A percentile compares a stretch with the other conserved stretches of the same genome.
Evolutionary conservation across 2,329 filamentous ascomycete genomes (phyloP).

Genomic region (Talaromyces atroroseus): DNA sequence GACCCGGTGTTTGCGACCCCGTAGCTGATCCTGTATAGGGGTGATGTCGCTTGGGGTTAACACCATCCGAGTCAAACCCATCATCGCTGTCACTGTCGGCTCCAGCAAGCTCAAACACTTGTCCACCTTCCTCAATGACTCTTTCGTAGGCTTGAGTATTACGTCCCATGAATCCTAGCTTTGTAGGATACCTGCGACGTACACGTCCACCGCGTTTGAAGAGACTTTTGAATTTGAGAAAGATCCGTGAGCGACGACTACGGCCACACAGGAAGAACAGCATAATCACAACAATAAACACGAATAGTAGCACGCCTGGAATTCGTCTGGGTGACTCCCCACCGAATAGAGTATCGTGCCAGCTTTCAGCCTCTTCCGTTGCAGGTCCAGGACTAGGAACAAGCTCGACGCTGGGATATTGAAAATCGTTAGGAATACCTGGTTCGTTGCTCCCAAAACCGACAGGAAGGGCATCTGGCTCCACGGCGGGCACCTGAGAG

Average conservation of each 20-base stretch:
- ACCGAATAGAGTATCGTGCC: conserved; percentile 59
- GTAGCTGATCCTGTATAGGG: conserved; percentile 22
- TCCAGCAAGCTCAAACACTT: conserved; percentile 72
- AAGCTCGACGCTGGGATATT: conserved; percentile 55
- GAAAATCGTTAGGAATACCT: conserved; percentile 69
- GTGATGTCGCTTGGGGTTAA: conserved; percentile 44
- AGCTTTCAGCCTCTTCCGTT: conserved; percentile 45
- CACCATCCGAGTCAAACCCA: conserved; percentile 51
- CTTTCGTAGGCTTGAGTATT: conserved; percentile 63
- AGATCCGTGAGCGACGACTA: conserved; percentile 62
- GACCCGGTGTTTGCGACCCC: conserved; percentile 24
- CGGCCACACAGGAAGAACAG: conserved; percentile 72
- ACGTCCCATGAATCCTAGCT: conserved; percentile 35
- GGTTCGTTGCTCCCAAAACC: conserved; percentile 85
- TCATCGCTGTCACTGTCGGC: conserved; percentile 49
- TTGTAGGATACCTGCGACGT: conserved; percentile 57
- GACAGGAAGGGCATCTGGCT: conserved; percentile 63
- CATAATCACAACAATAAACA: conserved; percentile 65
- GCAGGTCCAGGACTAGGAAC: conserved; percentile 27
- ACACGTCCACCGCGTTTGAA: conserved; percentile 29
- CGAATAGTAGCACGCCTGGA: conserved; percentile 69
- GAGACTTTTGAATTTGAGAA: conserved; percentile 47
- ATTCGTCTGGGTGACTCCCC: conserved; percentile 62
- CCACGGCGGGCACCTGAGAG: conserved; percentile 69
- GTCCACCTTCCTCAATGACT: conserved; percentile 70